These are phyloP conservation scores for Clavariopsis aquatica DNA, from an alignment of 495 filamentous ascomycete species.

Conservation along the genomic window DNA sequence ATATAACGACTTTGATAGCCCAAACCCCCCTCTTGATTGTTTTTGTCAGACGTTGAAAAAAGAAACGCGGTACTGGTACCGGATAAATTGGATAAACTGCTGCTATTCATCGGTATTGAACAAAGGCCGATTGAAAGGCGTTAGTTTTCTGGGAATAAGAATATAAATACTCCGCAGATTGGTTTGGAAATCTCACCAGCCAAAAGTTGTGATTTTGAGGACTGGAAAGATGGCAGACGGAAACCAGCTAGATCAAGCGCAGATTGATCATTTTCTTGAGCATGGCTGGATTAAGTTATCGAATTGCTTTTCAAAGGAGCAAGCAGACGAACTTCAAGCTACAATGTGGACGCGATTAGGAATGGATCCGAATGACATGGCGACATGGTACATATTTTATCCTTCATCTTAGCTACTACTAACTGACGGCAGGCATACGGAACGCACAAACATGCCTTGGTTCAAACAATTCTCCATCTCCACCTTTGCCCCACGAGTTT, in stretches of 20 bases:
- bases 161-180: constrained; percentile 1
- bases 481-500: constrained; percentile 67
- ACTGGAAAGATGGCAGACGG: constrained; percentile 14
- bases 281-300: constrained; percentile 65
- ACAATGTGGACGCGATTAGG: constrained; percentile 71
- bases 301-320: constrained; percentile 62
- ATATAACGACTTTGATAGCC: no score
- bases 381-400: constrained; percentile 55
- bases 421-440: constrained; percentile 36
- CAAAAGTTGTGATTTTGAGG: not conserved
- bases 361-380: constrained; percentile 64
- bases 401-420: constrained; percentile 17
- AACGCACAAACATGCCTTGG: constrained; percentile 66
- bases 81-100: constrained; percentile 16
- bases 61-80: no score
- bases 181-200: not conserved
- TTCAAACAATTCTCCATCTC: constrained; percentile 56
- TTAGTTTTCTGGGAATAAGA: constrained; percentile 1
- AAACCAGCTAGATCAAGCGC: constrained; percentile 54
- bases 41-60: no score
- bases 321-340: constrained; percentile 57
- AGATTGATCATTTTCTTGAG: constrained; percentile 66
- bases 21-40: no score
- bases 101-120: not conserved
- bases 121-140: not conserved